phyloP scores from a whole-genome alignment of 1,284 basidiomycete species.

The Heliocybe sulcata region DNA sequence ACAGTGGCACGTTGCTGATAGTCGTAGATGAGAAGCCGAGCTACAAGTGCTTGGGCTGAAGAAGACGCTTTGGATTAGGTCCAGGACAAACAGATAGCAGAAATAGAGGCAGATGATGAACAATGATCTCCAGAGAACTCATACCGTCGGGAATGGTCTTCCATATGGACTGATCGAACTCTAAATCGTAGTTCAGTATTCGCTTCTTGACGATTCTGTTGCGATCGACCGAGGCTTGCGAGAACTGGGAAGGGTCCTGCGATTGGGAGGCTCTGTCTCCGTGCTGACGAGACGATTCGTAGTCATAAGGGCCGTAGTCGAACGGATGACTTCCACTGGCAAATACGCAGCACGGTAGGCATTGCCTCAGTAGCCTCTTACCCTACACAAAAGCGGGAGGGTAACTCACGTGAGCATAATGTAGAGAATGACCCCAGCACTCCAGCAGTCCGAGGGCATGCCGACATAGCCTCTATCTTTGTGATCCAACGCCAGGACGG shows the following conservation, averaged over 20 bases:
- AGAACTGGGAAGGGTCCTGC: slow-evolving; percentile 1
- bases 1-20: slow-evolving; percentile 53
- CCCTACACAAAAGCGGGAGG: neutral
- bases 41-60: slow-evolving; percentile 50
- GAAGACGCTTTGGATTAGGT: neutral
- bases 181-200: slow-evolving; percentile 55
- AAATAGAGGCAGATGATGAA: neutral
- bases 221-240: slow-evolving; percentile 15
- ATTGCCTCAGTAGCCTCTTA: slow-evolving; percentile 6
- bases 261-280: neutral
- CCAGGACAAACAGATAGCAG: neutral
- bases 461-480: slow-evolving; percentile 67
- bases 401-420: slow-evolving; percentile 72
- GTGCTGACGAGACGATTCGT: slow-evolving; percentile 6
- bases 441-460: slow-evolving; percentile 82
- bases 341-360: slow-evolving; percentile 4
- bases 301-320: slow-evolving; percentile 41
- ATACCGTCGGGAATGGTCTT: slow-evolving; percentile 47
- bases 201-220: slow-evolving; percentile 50
- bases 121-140: slow-evolving; percentile 13
- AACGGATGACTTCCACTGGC: slow-evolving; percentile 68
- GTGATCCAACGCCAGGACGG: slow-evolving; percentile 66
- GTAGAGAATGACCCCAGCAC: slow-evolving; percentile 70
- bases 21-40: slow-evolving; percentile 49
- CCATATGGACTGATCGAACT: slow-evolving; percentile 52